Evolutionary conservation across 129 eudicot genomes (phyloP), one percentile per base, ranked within the genome.

Genomic region (Arctium minus): DNA sequence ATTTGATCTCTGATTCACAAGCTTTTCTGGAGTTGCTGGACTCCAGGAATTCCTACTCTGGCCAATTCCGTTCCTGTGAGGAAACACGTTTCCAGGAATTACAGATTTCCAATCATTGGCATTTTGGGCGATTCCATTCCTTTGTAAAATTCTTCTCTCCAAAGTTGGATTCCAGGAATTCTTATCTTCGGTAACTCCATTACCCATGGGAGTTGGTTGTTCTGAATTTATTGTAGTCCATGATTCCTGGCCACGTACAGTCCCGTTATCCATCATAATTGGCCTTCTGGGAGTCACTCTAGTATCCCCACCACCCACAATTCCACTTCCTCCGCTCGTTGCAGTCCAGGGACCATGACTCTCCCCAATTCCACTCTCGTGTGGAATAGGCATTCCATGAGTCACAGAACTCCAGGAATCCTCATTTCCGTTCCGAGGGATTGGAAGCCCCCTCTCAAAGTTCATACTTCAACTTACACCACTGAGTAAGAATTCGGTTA

Each of bases 11-110:
- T 29, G 82, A 33, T 74, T 37, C 76, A 77, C 44, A 15, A 86
- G 78, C 82, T 81, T 86, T 27, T 83, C 84, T 37, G 92, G 91
- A 15, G 90, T 84, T 30, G 46, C n/a, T 2, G 90, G 81, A 62
- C 86, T 65, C 94, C 90, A 88, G 65, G 85, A 33, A 77, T 73
- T 77, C 78, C 82, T 74, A 79, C 65, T 86, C 29, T 79, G 88
- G 44, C 64, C 70, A 62, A 70, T 17, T 39, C 73, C 85, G n/a
- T 89, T 82, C n/a, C 48, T 80, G n/a, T 38, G 81, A 31, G 87
- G 83, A 62, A 36, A 1, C 29, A 9, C 0, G 76, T 13, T 72
- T 37, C 50, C 76, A 72, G 48, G 77, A 60, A 60, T n/a, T 60
- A 60, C 68, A 4, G 68, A 5, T 38, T 32, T 72, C 76, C 50